Base-by-base conservation (phyloP, 2,329 filamentous ascomycete species). In the Ustulina deusta region DNA sequence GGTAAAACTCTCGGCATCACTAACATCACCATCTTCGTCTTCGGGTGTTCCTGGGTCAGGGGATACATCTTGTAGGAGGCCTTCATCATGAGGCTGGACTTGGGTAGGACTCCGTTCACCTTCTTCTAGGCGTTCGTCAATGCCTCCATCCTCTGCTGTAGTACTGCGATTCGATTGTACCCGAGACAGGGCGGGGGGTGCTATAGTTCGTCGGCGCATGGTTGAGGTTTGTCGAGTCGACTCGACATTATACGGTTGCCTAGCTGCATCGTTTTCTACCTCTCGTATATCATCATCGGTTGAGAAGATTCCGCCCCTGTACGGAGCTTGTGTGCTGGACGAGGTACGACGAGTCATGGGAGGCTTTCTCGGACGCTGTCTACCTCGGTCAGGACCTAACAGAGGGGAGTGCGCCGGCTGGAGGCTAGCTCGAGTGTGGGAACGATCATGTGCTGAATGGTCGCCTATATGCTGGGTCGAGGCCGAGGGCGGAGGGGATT, bases 1-100 rank as follows among this genome's bases (percentile, higher is more conserved):
- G 0, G 96, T 99, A 79, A 99, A 99, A 82, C 95, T 98, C 81
- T 97, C 96, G 1, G 96, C 92, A 74, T 98, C 96, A 79, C 95
- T 97, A 59, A 94, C 76, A 66, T 92, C 89, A 66, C 91, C 89
- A 54, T 87, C 87, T 11, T 83, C 80, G 22, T 84, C 84, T 17
- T 86, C 86, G 40, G 80, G 78, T 71, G 82, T 68, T n/a, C 46
- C 73, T 6, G 56, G n/a, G 29, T 65, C 70, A 4, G 74, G 44
- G 6, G 68, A 34, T 4, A 9, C 60, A 36, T 77, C 75, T 61
- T 74, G 69, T 11, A 71, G 3, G 13, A 64, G 54, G n/a, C n/a
- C 76, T 48, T 74, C 77, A 29, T 86, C 83, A 44, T 84, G 83
- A 38, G 78, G 75, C 22, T 73, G 65, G 38, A 36, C 22, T n/a